phyloP scores from a whole-genome alignment of 208 protist species.

The Crithidia bombi region DNA sequence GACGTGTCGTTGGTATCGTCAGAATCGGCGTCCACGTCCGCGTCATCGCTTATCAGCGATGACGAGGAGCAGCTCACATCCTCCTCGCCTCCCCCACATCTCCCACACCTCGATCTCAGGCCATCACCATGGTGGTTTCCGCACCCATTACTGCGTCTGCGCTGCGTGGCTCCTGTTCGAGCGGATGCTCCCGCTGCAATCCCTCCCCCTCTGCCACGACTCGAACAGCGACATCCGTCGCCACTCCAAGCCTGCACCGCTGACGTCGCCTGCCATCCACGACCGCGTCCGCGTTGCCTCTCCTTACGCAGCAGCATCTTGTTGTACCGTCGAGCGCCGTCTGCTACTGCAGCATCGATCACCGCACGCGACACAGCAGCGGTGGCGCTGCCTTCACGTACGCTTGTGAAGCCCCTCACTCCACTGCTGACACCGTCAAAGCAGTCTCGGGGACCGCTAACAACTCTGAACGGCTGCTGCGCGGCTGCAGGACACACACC shows the following conservation, averaged over 20 bases:
- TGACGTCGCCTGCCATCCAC: constrained; percentile 17
- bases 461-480: constrained; percentile 8
- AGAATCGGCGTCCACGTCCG: not conserved
- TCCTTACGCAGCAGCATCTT: constrained; percentile 71
- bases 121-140: no score
- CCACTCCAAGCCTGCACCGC: no score
- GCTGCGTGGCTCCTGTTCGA: no score
- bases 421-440: not conserved
- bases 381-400: no score
- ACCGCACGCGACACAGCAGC: no score
- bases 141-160: no score
- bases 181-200: constrained; percentile 16
- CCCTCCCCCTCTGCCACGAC: no score
- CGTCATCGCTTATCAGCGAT: not conserved
- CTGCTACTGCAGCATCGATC: not conserved
- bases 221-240: no score
- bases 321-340: constrained; percentile 39
- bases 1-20: constrained; percentile 9
- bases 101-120: no score
- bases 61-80: constrained; percentile 10
- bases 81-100: constrained; percentile 6
- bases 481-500: not conserved
- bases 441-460: not conserved
- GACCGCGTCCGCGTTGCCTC: constrained; percentile 23
- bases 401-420: not conserved